Percentiles rank a stretch among this genome's conserved stretches.
phyloP scores from a whole-genome alignment of 2,329 filamentous ascomycete species.

The Phaeosphaeriaceae sp. region DNA sequence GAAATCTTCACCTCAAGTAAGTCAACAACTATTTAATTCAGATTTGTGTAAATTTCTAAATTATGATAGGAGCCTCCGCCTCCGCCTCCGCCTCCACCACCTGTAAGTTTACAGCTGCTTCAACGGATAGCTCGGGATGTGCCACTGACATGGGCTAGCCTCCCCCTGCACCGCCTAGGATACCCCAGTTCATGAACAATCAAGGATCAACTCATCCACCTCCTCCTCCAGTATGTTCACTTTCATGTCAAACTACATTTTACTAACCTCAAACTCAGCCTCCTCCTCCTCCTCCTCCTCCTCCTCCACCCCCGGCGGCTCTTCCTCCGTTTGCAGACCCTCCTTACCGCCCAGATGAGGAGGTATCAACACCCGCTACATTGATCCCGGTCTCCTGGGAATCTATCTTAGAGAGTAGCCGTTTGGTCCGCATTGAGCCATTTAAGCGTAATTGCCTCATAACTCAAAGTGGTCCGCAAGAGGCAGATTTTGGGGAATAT shows the following conservation, averaged over 20 bases:
- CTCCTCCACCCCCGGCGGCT: slow-evolving; percentile 16
- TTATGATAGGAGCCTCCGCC: neutral
- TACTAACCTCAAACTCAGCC: neutral
- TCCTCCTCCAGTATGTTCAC: slow-evolving; percentile 3
- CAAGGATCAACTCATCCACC: neutral
- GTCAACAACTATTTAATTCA: neutral
- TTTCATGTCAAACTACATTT: neutral
- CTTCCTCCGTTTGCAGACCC: neutral
- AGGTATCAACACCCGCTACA: slow-evolving; percentile 17
- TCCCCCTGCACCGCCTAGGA: neutral
- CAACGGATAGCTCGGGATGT: neutral
- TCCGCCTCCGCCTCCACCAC: neutral
- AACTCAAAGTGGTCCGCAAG: slow-evolving; percentile 26
- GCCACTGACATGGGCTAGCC: neutral
- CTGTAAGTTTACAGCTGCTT: neutral
- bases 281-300: too few relatives aligned
- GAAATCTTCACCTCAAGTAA: neutral
- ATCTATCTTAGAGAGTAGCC: slow-evolving; percentile 16
- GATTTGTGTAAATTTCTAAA: neutral
- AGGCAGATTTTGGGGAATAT: slow-evolving; percentile 36
- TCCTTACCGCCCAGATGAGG: slow-evolving; percentile 5
- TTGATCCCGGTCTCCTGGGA: slow-evolving; percentile 29
- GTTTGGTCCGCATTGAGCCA: slow-evolving; percentile 25
- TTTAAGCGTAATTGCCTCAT: slow-evolving; percentile 35
- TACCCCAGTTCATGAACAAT: neutral